Evolutionary conservation across 371 early-diverging fungal species (phyloP).

Genomic region (Chytridiales sp.): DNA sequence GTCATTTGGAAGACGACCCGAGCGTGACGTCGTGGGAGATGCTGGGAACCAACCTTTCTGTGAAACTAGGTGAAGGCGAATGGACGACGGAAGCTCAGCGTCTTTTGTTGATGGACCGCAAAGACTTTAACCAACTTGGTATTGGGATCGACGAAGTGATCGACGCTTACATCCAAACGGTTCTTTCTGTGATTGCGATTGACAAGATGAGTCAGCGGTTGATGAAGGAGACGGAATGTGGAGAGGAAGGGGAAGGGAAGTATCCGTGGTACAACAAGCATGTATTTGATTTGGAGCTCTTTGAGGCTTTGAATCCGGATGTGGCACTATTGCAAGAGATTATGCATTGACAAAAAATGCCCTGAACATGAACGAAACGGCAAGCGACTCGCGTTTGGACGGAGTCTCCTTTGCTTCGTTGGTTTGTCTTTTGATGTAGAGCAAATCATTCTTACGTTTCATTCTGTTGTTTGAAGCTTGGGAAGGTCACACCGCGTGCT

Average conservation of each 20-base stretch:
- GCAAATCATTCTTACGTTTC: too few relatives aligned
- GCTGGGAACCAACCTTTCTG: conserved; percentile 88
- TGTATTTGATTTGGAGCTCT: conserved; percentile 76
- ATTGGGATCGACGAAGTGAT: conserved; percentile 90
- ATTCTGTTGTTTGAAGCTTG: too few relatives aligned
- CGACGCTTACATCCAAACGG: conserved; percentile 92
- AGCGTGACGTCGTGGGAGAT: conserved; percentile 83
- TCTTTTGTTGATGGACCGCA: conserved; percentile 86
- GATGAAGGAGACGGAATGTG: conserved; percentile 50
- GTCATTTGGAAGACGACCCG: conserved; percentile 64
- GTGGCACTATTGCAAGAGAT: conserved; percentile 76
- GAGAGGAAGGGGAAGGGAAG: conserved; percentile 11
- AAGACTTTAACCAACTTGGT: conserved; percentile 89
- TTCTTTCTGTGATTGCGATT: conserved; percentile 83
- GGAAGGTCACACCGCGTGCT: too few relatives aligned
- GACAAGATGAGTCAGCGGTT: conserved; percentile 80
- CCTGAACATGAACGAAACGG: too few relatives aligned
- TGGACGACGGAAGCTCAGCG: conserved; percentile 89
- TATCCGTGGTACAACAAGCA: conserved; percentile 39
- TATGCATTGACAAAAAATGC: conserved; percentile 22
- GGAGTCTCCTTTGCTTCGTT: too few relatives aligned
- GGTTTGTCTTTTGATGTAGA: too few relatives aligned
- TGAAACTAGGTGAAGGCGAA: conserved; percentile 66
- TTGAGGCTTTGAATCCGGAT: conserved; percentile 85
- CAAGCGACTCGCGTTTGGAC: too few relatives aligned